phyloP scores from a whole-genome alignment of 345 rosid species.

The Eucalyptus rudis region DNA sequence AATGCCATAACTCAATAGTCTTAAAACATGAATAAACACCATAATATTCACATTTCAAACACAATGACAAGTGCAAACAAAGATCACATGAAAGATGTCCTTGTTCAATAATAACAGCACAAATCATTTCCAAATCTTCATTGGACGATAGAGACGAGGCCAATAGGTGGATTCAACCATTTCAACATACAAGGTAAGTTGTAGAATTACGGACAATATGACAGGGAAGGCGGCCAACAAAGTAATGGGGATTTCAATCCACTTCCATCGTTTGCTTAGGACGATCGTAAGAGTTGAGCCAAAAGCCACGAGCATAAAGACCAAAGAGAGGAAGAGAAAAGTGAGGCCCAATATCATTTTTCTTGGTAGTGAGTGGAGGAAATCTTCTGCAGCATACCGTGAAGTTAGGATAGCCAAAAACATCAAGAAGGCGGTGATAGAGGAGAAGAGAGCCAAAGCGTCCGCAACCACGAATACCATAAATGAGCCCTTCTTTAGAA shows the following conservation, averaged over 20 bases:
- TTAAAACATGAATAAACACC: neutral
- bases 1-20: neutral
- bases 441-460: neutral
- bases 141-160: neutral
- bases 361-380: neutral
- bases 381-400: neutral
- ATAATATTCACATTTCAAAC: neutral
- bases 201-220: neutral
- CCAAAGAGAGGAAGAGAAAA: neutral
- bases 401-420: neutral
- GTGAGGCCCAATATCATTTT: neutral
- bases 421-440: neutral
- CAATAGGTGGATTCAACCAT: neutral
- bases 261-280: neutral
- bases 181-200: neutral
- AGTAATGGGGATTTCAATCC: neutral
- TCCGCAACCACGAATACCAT: neutral
- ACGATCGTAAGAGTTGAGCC: neutral
- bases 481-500: too few species aligned
- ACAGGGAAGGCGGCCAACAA: neutral
- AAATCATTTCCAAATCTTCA: neutral
- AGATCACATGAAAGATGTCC: neutral
- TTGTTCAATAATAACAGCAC: neutral
- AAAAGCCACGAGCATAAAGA: neutral
- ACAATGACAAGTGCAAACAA: neutral